These are phyloP conservation scores for Neoconidiobolus thromboides DNA, from an alignment of 371 early-diverging fungal species.

Conservation along the genomic window DNA sequence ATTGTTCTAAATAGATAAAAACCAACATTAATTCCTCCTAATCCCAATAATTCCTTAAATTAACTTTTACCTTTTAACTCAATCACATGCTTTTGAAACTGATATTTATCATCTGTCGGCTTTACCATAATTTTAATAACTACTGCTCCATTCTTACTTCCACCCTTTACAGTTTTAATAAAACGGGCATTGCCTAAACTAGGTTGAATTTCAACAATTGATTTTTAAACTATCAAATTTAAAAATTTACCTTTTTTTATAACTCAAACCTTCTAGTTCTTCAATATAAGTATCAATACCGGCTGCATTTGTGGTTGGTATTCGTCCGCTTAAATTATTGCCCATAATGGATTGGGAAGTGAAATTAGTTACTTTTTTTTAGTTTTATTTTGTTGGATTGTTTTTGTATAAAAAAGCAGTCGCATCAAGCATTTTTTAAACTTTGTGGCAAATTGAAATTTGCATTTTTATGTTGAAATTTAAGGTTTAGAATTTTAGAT, in stretches of 20 bases:
- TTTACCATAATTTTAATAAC: constrained; percentile 86
- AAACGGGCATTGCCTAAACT: constrained; percentile 81
- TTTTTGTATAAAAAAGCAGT: no score
- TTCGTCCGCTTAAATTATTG: constrained; percentile 41
- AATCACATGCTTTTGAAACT: constrained; percentile 9
- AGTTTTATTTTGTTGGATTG: no score
- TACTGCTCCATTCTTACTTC: constrained; percentile 49
- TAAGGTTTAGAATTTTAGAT: no score
- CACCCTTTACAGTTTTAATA: constrained; percentile 78
- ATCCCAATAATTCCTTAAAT: no score
- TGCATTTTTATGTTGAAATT: no score
- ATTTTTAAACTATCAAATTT: not conserved
- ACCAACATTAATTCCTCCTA: not conserved
- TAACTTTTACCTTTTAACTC: constrained; percentile 2
- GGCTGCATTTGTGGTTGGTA: constrained; percentile 30
- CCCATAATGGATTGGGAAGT: constrained; percentile 22
- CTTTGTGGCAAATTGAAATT: no score
- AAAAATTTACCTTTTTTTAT: constrained; percentile 38
- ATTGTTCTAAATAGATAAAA: constrained; percentile 27
- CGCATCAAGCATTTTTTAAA: no score
- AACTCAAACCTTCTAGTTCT: constrained; percentile 49
- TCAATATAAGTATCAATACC: constrained; percentile 47
- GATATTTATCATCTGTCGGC: constrained; percentile 38
- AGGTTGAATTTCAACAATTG: not conserved
- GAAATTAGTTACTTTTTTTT: not conserved